Percentiles rank a stretch among this genome's conserved stretches.
Evolutionary conservation across 1,284 basidiomycete genomes (phyloP).

Genomic region (Pseudozyma hubeiensis): DNA sequence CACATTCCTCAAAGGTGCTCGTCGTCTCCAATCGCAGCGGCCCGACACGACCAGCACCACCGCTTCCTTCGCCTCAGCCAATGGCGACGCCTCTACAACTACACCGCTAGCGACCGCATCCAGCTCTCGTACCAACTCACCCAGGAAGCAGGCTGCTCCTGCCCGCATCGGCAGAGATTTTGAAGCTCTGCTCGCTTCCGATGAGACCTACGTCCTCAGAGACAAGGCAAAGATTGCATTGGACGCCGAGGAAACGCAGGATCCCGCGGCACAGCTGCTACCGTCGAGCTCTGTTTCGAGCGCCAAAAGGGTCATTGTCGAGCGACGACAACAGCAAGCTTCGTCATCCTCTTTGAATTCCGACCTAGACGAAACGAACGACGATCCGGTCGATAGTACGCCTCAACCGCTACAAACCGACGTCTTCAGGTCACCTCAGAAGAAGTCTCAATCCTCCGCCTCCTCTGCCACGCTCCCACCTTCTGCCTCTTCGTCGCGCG

Average conservation of each 20-base stretch:
- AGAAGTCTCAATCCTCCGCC: slow-evolving; percentile 5
- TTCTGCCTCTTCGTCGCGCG: slow-evolving; percentile 5
- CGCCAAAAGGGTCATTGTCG: slow-evolving; percentile 34
- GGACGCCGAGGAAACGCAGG: slow-evolving; percentile 13
- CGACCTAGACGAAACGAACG: slow-evolving; percentile 17
- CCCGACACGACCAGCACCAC: slow-evolving; percentile 31
- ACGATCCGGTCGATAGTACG: slow-evolving; percentile 16
- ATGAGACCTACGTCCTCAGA: slow-evolving; percentile 52
- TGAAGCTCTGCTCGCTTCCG: slow-evolving; percentile 50
- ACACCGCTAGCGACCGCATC: slow-evolving; percentile 11
- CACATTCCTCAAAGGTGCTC: slow-evolving; percentile 3
- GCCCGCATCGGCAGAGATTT: slow-evolving; percentile 48
- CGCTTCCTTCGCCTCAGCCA: slow-evolving; percentile 30
- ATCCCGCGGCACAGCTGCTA: neutral
- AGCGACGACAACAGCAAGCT: slow-evolving; percentile 22
- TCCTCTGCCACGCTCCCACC: slow-evolving; percentile 1
- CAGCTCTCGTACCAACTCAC: slow-evolving; percentile 16
- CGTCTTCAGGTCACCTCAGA: slow-evolving; percentile 17
- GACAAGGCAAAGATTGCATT: slow-evolving; percentile 34
- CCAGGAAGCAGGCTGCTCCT: slow-evolving; percentile 20
- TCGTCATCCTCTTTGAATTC: slow-evolving; percentile 16
- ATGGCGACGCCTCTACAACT: slow-evolving; percentile 11
- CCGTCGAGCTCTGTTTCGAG: slow-evolving; percentile 4
- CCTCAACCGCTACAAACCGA: slow-evolving; percentile 22
- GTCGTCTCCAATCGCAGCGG: slow-evolving; percentile 4